Evolutionary conservation across 2,329 filamentous ascomycete genomes (phyloP).

Genomic region (Aspergillus oerlinghausenensis): DNA sequence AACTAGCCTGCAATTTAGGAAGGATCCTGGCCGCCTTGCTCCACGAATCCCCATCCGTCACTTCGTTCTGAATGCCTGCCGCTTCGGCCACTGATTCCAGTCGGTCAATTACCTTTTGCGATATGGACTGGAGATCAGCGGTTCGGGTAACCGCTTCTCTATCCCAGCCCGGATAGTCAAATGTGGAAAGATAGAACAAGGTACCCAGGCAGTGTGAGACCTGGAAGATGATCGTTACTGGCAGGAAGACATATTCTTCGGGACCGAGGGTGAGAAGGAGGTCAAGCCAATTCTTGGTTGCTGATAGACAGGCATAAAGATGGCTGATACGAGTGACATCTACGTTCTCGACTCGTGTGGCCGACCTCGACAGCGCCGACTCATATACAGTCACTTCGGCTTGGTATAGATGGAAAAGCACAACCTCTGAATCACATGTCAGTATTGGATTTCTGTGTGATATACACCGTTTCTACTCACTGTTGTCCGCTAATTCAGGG

Average conservation of each 20-base stretch:
- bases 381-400: conserved; percentile 15
- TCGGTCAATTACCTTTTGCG: conserved; percentile 24
- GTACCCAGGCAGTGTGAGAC: conserved; percentile 35
- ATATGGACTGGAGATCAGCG: conserved; percentile 33
- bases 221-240: conserved; percentile 33
- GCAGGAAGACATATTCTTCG: conserved; percentile 26
- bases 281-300: conserved; percentile 36
- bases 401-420: conserved; percentile 10
- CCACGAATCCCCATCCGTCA: neutral
- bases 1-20: neutral
- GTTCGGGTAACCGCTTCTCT: conserved; percentile 33
- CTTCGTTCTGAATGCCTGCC: conserved; percentile 3
- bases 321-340: conserved; percentile 11
- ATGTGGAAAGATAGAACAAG: conserved; percentile 38
- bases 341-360: conserved; percentile 1
- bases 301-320: conserved; percentile 36
- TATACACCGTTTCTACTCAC: neutral
- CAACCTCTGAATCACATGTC: conserved; percentile 2
- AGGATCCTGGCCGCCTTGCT: neutral
- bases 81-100: conserved; percentile 7
- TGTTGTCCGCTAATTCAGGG: conserved; percentile 1
- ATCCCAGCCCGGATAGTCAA: conserved; percentile 42
- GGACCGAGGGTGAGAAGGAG: conserved; percentile 32
- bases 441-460: neutral
- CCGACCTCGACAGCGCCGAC: conserved; percentile 9